A percentile compares a stretch with the other conserved stretches of the same genome.
These are phyloP conservation scores for Podospora conica DNA, from an alignment of 495 filamentous ascomycete genomes.

Conservation along the genomic window DNA sequence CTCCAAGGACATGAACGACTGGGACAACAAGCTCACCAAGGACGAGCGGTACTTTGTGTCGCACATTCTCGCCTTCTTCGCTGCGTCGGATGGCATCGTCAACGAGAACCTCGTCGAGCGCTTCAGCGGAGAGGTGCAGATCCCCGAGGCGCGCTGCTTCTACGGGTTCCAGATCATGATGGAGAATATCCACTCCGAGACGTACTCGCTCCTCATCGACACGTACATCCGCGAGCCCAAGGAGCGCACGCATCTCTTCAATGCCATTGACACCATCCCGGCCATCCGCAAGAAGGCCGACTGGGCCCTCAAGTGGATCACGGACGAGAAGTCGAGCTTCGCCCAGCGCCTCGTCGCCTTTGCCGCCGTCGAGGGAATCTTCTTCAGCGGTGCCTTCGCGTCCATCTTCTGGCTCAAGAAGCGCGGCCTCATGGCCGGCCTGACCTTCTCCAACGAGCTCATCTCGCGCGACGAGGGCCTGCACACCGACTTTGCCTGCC, in stretches of 20 bases:
- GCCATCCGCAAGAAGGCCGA: slow-evolving; percentile 95
- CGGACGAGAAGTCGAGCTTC: slow-evolving; percentile 86
- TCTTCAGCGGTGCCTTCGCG: slow-evolving; percentile 98
- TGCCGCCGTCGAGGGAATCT: slow-evolving; percentile 97
- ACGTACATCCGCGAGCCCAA: slow-evolving; percentile 99
- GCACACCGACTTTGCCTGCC: slow-evolving; percentile 97
- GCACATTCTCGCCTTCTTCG: slow-evolving; percentile 98
- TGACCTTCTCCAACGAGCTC: slow-evolving; percentile 99
- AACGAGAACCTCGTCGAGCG: slow-evolving; percentile 99
- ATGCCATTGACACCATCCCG: slow-evolving; percentile 96
- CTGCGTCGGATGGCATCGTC: slow-evolving; percentile 98
- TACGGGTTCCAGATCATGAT: slow-evolving; percentile 99
- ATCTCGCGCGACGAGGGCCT: slow-evolving; percentile 99
- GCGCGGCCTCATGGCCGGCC: slow-evolving; percentile 95
- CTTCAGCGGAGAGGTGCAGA: slow-evolving; percentile 94
- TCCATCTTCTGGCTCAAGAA: slow-evolving; percentile 99
- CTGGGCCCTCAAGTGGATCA: slow-evolving; percentile 94
- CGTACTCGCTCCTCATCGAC: slow-evolving; percentile 97
- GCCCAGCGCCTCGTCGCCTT: slow-evolving; percentile 95
- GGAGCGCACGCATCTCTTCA: slow-evolving; percentile 92
- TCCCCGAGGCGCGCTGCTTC: slow-evolving; percentile 98
- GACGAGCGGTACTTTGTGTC: slow-evolving; percentile 98
- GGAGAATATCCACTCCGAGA: slow-evolving; percentile 99
- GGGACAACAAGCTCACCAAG: slow-evolving; percentile 94
- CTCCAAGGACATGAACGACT: slow-evolving; percentile 97